Conservation (phyloP, 2,329 filamentous ascomycete genomes). For the Scedosporium apiospermum region DNA sequence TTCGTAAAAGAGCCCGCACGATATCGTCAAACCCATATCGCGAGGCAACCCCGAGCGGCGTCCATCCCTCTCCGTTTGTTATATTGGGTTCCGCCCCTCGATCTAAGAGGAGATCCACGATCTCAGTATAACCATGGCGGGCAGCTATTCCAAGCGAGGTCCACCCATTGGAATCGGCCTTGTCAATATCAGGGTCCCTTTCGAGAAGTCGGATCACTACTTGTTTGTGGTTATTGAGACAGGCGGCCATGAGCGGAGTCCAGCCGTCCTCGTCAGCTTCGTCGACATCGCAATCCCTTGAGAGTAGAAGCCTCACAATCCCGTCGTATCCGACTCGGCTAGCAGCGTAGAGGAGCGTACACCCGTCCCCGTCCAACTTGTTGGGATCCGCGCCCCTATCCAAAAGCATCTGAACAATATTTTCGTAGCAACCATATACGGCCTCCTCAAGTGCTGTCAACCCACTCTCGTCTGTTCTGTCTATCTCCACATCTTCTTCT, state of each 20-base stretch:
- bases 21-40: neutral
- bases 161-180: neutral
- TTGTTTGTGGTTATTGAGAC: neutral
- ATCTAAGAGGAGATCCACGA: neutral
- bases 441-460: neutral
- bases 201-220: neutral
- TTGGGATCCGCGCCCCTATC: neutral
- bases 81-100: constrained; percentile 12
- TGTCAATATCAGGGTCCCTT: neutral
- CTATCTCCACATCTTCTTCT: neutral
- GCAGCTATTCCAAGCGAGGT: neutral
- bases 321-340: neutral
- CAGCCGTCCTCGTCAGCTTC: neutral
- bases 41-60: constrained; percentile 10
- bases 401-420: neutral
- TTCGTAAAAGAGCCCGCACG: neutral
- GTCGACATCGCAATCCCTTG: neutral
- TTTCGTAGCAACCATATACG: neutral
- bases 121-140: neutral
- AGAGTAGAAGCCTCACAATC: neutral
- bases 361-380: neutral
- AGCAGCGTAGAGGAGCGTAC: neutral
- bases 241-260: neutral
- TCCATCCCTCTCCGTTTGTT: constrained; percentile 12
- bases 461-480: neutral